Percentiles rank a stretch among this genome's conserved stretches.
Conservation (phyloP, 176 grass and related monocot species). For the Oryza rufipogon region DNA sequence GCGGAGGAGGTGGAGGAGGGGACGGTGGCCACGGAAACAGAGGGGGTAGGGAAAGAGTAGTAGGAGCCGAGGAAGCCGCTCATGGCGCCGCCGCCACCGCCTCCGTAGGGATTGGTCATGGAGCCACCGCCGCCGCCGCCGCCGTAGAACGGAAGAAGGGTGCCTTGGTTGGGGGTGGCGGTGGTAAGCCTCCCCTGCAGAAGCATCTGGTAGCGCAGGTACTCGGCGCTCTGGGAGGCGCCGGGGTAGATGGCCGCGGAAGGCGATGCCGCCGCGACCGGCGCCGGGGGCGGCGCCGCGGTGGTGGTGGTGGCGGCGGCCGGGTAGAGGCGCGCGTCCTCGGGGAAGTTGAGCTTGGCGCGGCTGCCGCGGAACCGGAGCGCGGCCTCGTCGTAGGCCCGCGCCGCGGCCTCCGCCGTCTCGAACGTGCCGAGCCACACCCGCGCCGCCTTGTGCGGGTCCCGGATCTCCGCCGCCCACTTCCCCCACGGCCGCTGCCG, state of each 20-base stretch:
- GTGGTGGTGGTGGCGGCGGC: background rate
- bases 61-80: constrained; percentile 43
- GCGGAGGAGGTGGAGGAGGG: constrained; percentile 47
- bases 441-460: constrained; percentile 95
- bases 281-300: background rate
- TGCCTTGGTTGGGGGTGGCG: constrained; percentile 22
- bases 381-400: constrained; percentile 93
- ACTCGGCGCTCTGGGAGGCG: constrained; percentile 22
- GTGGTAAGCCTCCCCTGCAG: constrained; percentile 15
- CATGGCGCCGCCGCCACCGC: background rate
- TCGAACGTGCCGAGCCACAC: constrained; percentile 99
- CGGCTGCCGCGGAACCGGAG: constrained; percentile 89
- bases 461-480: constrained; percentile 98
- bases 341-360: constrained; percentile 99
- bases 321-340: constrained; percentile 68
- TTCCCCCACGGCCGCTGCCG: constrained; percentile 98
- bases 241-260: constrained; percentile 16
- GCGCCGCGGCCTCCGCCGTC: constrained; percentile 90
- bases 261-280: constrained; percentile 6
- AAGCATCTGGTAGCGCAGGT: constrained; percentile 57
- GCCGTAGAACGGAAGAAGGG: constrained; percentile 47
- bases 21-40: constrained; percentile 52
- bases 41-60: constrained; percentile 55
- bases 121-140: background rate
- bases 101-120: constrained; percentile 15